Evolutionary conservation across 495 filamentous ascomycete genomes (phyloP).

Genomic region (Aspergillus mulundensis): DNA sequence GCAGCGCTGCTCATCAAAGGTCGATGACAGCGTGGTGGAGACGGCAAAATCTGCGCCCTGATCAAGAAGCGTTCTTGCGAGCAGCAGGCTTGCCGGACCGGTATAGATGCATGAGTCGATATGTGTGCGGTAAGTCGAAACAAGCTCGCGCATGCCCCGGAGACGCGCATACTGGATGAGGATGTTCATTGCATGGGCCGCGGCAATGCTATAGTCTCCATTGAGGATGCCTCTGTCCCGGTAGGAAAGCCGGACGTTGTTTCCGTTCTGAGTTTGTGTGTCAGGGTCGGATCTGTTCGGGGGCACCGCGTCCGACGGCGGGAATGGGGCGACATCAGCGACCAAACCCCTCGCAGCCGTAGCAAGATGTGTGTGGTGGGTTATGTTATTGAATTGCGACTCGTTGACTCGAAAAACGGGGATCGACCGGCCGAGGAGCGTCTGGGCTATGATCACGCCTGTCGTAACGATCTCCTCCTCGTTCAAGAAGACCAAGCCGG

Average conservation of each 20-base stretch:
- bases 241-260: not conserved
- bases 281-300: not conserved
- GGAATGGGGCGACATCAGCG: not conserved
- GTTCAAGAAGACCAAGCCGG: conserved; percentile 24
- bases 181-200: conserved; percentile 24
- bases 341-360: not conserved
- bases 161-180: conserved; percentile 22
- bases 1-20: conserved; percentile 29
- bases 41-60: conserved; percentile 21
- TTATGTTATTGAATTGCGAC: conserved; percentile 10
- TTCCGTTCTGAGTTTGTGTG: no score
- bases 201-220: conserved; percentile 20
- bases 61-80: conserved; percentile 21
- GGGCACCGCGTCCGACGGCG: not conserved
- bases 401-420: conserved; percentile 22
- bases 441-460: conserved; percentile 26
- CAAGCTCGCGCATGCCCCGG: conserved; percentile 17
- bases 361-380: not conserved
- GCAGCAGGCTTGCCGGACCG: conserved; percentile 23
- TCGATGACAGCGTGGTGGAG: conserved; percentile 30
- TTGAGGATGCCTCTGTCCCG: conserved; percentile 20
- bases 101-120: conserved; percentile 35
- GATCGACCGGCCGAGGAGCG: conserved; percentile 24
- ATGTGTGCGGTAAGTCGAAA: conserved; percentile 25
- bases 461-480: conserved; percentile 28